Percentiles rank a stretch among this genome's conserved stretches.
phyloP scores from a whole-genome alignment of 495 filamentous ascomycete species.

The Penicillium maclennaniae region DNA sequence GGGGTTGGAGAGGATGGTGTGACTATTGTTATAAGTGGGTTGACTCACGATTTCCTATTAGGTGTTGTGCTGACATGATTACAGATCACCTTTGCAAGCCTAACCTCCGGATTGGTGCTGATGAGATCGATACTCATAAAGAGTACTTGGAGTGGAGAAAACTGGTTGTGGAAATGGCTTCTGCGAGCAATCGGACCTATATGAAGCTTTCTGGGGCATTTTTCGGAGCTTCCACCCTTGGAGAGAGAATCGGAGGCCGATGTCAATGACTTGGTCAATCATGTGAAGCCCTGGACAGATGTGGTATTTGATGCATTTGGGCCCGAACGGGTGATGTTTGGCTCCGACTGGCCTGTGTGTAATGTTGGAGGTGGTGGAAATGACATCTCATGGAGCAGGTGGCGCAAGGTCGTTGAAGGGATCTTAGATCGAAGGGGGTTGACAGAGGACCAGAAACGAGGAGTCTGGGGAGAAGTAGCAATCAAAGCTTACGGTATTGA shows the following conservation, averaged over 20 bases:
- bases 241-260: conserved; percentile 30
- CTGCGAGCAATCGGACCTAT: conserved; percentile 55
- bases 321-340: conserved; percentile 74
- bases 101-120: conserved; percentile 51
- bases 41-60: neutral
- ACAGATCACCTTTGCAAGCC: conserved; percentile 88
- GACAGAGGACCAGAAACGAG: conserved; percentile 51
- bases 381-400: conserved; percentile 47
- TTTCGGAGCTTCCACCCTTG: conserved; percentile 63
- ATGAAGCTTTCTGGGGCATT: conserved; percentile 89
- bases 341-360: conserved; percentile 87
- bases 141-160: conserved; percentile 53
- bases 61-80: neutral
- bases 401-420: conserved; percentile 45
- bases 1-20: conserved; percentile 57
- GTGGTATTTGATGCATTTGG: conserved; percentile 66
- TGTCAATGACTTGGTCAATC: conserved; percentile 37
- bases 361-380: conserved; percentile 58
- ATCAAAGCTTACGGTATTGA: conserved; percentile 58
- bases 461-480: conserved; percentile 68
- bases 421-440: conserved; percentile 57
- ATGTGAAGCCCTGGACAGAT: conserved; percentile 60
- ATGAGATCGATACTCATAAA: conserved; percentile 43
- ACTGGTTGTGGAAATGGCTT: conserved; percentile 45
- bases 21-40: conserved; percentile 63